Base-by-base conservation (phyloP, 371 early-diverging fungal species). In the Mucor sp. region DNA sequence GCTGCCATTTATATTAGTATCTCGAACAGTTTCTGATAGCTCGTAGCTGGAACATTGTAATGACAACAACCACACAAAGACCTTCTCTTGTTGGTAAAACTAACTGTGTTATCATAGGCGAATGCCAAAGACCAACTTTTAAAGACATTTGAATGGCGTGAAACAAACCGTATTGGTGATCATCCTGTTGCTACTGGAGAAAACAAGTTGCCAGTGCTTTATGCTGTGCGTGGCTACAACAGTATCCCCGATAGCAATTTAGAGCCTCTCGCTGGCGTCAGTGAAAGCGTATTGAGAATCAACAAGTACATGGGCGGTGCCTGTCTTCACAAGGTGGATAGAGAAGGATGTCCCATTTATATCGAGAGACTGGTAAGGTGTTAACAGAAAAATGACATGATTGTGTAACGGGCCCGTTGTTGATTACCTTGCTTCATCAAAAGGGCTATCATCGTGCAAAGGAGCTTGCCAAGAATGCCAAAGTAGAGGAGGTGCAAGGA, bases 301-400 rank as follows among this genome's bases (percentile, higher is more conserved):
- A 82, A 87, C 65, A 82, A 77, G 30, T 88, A 86, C 74, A 89
- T 92, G 83, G 95, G 95, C 6, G 95, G 95, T 60, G 88, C 89
- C 28, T 86, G 88, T 80, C 86, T 90, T 62, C 95, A 95, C 78
- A 94, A 94, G 68, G 81, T 83, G 59, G 95, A 95, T 80, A 90
- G 86, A 66, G 87, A 88, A 57, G 95, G 94, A 15, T 83, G 85
- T 66, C 93, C 94, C 9, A 76, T 95, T 63, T 93, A 93, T 67
- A 91, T 94, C 67, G 95, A 95, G 76, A 85, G 92, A 65, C 32
- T 69, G 65, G 70, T 69, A 69, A 58, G n/a, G 28, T 11, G 41
- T 35, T 35, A 6, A 12, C 3, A 30, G 25, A 47, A 7, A 21
- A 57, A 21, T 64, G 64, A 41, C 50, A 62, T 62, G n/a, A 62